Evolutionary conservation across 2,329 filamentous ascomycete genomes (phyloP).

Genomic region (Cytospora chrysosperma): DNA sequence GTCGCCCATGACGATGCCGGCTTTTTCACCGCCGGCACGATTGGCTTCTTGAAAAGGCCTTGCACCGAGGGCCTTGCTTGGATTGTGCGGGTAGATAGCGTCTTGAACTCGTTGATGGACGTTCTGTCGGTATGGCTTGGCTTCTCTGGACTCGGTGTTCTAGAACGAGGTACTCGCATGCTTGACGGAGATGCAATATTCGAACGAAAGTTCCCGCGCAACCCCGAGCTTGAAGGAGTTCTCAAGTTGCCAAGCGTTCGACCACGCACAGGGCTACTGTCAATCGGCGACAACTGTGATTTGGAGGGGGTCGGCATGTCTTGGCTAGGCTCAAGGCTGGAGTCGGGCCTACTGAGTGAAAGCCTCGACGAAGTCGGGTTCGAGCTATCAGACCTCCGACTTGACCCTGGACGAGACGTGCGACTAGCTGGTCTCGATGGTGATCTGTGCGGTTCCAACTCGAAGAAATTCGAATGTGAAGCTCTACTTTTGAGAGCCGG

Average conservation of each 20-base stretch:
- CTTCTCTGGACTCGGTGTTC: constrained; percentile 44
- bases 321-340: constrained; percentile 50
- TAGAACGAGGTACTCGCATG: constrained; percentile 32
- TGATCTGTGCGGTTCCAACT: constrained; percentile 60
- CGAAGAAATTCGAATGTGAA: constrained; percentile 75
- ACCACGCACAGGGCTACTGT: constrained; percentile 43
- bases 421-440: constrained; percentile 45
- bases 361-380: constrained; percentile 50
- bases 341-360: constrained; percentile 52
- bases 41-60: constrained; percentile 56
- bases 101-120: constrained; percentile 47
- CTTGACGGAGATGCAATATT: constrained; percentile 38
- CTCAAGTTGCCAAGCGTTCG: constrained; percentile 36
- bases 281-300: constrained; percentile 42
- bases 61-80: constrained; percentile 54
- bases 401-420: constrained; percentile 55
- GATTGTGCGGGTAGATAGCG: constrained; percentile 44
- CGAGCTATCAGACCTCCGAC: constrained; percentile 61
- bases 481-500: constrained; percentile 65
- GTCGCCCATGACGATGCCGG: constrained; percentile 30
- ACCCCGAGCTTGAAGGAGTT: constrained; percentile 34
- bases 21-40: constrained; percentile 41
- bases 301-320: constrained; percentile 45
- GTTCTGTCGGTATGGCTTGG: constrained; percentile 29
- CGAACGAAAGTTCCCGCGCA: constrained; percentile 28